These are phyloP conservation scores for Coniella lustricola DNA, from an alignment of 2,329 filamentous ascomycete genomes.

Conservation along the genomic window DNA sequence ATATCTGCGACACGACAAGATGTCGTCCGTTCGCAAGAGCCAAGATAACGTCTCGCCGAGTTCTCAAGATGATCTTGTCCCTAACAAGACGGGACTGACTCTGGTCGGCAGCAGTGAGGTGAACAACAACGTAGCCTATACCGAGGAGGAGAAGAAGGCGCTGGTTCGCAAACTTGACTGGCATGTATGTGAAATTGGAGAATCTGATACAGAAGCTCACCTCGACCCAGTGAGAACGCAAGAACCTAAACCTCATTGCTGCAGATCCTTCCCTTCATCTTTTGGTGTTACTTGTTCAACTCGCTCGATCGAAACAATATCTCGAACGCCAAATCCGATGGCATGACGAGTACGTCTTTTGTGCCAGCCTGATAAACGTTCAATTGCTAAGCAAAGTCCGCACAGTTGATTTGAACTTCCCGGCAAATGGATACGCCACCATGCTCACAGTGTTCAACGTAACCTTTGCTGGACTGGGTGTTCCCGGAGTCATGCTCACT, in stretches of 20 bases:
- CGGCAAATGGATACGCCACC: not conserved
- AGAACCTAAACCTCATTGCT: no score
- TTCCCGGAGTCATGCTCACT: constrained; percentile 1
- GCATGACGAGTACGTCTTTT: not conserved
- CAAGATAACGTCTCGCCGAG: not conserved
- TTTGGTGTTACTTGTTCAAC: constrained; percentile 1
- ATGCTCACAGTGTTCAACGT: constrained; percentile 1
- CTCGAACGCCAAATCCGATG: not conserved
- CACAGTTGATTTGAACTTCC: not conserved
- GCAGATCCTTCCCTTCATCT: constrained; percentile 1
- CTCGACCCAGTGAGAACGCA: no score
- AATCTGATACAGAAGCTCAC: not conserved
- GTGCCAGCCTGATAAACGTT: not conserved
- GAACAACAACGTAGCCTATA: not conserved
- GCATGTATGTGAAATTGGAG: not conserved
- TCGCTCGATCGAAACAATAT: constrained; percentile 1
- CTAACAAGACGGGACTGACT: not conserved
- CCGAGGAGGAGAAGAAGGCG: not conserved
- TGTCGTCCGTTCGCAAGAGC: no score
- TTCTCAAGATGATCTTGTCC: not conserved
- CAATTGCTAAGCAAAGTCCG: not conserved
- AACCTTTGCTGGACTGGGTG: not conserved
- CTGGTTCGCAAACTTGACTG: constrained; percentile 2
- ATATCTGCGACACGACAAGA: no score
- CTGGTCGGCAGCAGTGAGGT: not conserved